Conservation (phyloP, 495 filamentous ascomycete genomes). For the Daldinia grandis region DNA sequence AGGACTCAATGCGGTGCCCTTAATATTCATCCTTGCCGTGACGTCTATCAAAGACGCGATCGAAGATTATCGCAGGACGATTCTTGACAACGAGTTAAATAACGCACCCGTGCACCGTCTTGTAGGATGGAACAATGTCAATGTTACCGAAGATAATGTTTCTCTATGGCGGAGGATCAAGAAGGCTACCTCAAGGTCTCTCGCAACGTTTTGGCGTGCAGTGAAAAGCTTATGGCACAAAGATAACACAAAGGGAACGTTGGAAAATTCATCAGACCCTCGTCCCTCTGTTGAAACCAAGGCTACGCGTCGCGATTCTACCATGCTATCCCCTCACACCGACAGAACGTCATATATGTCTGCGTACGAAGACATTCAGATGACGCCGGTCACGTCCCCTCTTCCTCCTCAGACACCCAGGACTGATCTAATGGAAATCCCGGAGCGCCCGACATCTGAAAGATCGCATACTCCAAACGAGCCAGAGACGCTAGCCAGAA, state of each 20-base stretch:
- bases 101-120: slow-evolving; percentile 94
- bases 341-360: slow-evolving; percentile 68
- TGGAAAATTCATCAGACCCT: slow-evolving; percentile 47
- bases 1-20: slow-evolving; percentile 85
- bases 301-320: slow-evolving; percentile 65
- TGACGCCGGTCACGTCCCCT: slow-evolving; percentile 94
- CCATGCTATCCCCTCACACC: slow-evolving; percentile 57
- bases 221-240: slow-evolving; percentile 56
- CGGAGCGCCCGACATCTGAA: slow-evolving; percentile 47
- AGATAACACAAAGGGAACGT: slow-evolving; percentile 34
- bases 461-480: slow-evolving; percentile 68
- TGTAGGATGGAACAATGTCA: slow-evolving; percentile 90
- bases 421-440: slow-evolving; percentile 42
- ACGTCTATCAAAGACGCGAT: slow-evolving; percentile 97
- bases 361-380: slow-evolving; percentile 74
- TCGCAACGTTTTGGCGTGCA: slow-evolving; percentile 64
- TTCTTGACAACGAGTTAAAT: slow-evolving; percentile 93
- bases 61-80: slow-evolving; percentile 93
- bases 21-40: slow-evolving; percentile 93
- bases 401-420: slow-evolving; percentile 56
- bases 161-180: slow-evolving; percentile 89
- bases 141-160: slow-evolving; percentile 85
- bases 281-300: slow-evolving; percentile 73
- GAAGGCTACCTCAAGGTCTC: slow-evolving; percentile 79
- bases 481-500: slow-evolving; percentile 59